Evolutionary conservation across 129 eudicot species (phyloP), one percentile per base, ranked within the genome.

Genomic region (Flaveria bidentis): DNA sequence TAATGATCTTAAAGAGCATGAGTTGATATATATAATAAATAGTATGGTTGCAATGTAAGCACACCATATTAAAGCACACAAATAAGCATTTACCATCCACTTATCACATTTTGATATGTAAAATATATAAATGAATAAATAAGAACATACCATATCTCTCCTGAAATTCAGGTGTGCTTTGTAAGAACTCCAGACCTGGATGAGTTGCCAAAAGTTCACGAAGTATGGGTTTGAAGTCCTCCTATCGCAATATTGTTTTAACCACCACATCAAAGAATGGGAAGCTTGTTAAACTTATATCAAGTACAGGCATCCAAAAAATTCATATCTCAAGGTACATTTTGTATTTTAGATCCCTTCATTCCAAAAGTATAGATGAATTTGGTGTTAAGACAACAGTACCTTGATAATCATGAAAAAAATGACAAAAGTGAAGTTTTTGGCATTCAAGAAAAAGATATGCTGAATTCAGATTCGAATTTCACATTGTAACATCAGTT

Each of bases 201-300:
- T 76, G 80, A 63, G 80, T 64, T 64, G 80, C 58, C 80, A 76
- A 76, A 80, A 90, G 96, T 67, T 90, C 96, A 78, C 89, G 87
- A 66, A 90, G 91, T 53, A 90, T 84, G 22, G 80, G 73, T 76
- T 76, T 76, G 80, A 76, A 76, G 80, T 76, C 80, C 82, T 86
- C 96, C 96, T 90, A 71, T 77, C n/a, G 47, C 69, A 80, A 23
- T 30, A 28, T 30, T 30, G 42, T 30, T 28, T 28, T 63, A 63
- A 63, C 45, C 46, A 28, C 60, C 69, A 60, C 45, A 44, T 74
- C 44, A 74, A 44, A 60, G 46, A 42, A 73, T 58, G n/a, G 71
- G 22, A 30, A 17, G 46, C 25, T 45, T 20, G 25, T 22, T 58
- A 60, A 44, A 39, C 49, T 55, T 36, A 28, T 55, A 73, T 28